Evolutionary conservation across 2,329 filamentous ascomycete genomes (phyloP), one percentile per base, ranked within the genome.

Genomic region (Colletotrichum viniferum): DNA sequence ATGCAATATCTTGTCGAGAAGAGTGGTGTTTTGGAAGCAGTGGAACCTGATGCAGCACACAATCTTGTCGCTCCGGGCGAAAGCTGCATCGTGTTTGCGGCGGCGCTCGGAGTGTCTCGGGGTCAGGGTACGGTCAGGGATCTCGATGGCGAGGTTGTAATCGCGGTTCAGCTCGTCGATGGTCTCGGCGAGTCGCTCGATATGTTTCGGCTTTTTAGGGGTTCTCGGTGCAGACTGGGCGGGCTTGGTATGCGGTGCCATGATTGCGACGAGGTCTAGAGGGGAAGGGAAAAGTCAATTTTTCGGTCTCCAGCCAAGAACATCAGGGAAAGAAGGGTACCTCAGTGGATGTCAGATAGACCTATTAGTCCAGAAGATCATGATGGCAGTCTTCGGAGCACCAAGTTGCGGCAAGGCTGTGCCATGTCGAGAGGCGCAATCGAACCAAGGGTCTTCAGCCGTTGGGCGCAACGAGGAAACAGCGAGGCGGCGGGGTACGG

Each of bases 81-180:
- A 71, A 1, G 58, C 58, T 8, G 48, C 24, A 18, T 75, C 63
- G 4, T 63, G 18, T 28, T 13, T 3, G 30, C 58, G 43, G 21
- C 68, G 56, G 3, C 38, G 18, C 38, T 48, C 38, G 38, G 38
- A 48, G 38, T 48, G 38, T 48, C 18, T n/a, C 9, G 75, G 68
- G 16, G 75, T 64, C 1, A 69, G 38, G 18, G 58, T 69, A 5
- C n/a, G 36, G 24, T 77, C 56, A 0, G 61, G 26, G n/a, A 61
- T 16, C 16, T 76, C 62, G 32, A 77, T 76, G 24, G 71, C 70
- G 21, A 60, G 28, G 4, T 69, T 74, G 28, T 71, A 74, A n/a
- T 74, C 66, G 36, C 34, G 52, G 26, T 76, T 71, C 13, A 61
- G 34, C 48, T 48, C 77, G 77, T 78, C 78, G 14, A 68, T 55